phyloP scores from a whole-genome alignment of 2,329 filamentous ascomycete species.

The Nakataea oryzae region DNA sequence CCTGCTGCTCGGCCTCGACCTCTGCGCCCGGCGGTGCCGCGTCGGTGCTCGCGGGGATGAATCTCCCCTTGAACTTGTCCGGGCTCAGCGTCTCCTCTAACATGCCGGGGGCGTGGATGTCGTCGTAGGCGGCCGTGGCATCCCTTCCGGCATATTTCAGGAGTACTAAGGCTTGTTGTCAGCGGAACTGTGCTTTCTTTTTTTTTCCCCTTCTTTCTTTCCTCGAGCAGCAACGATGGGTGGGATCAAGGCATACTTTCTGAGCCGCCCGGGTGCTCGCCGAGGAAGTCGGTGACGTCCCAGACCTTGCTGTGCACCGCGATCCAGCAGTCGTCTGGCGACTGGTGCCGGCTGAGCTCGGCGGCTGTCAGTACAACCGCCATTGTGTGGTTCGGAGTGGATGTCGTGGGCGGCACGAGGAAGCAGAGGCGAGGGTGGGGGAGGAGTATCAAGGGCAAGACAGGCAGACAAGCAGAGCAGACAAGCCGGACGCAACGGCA shows the following conservation, averaged over 20 bases:
- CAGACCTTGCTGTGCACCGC: constrained; percentile 3
- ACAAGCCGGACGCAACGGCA: not conserved
- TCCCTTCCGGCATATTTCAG: constrained; percentile 39
- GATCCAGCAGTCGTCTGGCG: constrained; percentile 4
- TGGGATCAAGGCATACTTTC: constrained; percentile 14
- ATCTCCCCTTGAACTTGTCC: constrained; percentile 34
- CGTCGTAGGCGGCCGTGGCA: constrained; percentile 40
- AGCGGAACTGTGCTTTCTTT: not conserved
- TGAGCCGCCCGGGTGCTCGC: constrained; percentile 17
- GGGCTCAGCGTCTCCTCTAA: constrained; percentile 28
- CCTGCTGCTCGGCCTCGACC: constrained; percentile 7
- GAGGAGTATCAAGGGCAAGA: not conserved
- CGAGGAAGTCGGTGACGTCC: constrained; percentile 6
- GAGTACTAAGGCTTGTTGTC: constrained; percentile 35
- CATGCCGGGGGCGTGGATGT: constrained; percentile 33
- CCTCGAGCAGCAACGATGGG: too few species aligned
- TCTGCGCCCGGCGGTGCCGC: constrained; percentile 6
- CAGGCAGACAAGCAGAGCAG: too few species aligned
- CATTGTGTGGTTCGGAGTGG: not conserved
- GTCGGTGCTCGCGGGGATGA: constrained; percentile 32
- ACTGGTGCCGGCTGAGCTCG: constrained; percentile 4
- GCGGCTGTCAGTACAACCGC: not conserved
- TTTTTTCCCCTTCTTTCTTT: too few species aligned
- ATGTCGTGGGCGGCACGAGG: not conserved
- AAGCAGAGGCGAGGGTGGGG: not conserved